phyloP scores from a whole-genome alignment of 148 eudicot genomes.

The Rhododendron ovatum region DNA sequence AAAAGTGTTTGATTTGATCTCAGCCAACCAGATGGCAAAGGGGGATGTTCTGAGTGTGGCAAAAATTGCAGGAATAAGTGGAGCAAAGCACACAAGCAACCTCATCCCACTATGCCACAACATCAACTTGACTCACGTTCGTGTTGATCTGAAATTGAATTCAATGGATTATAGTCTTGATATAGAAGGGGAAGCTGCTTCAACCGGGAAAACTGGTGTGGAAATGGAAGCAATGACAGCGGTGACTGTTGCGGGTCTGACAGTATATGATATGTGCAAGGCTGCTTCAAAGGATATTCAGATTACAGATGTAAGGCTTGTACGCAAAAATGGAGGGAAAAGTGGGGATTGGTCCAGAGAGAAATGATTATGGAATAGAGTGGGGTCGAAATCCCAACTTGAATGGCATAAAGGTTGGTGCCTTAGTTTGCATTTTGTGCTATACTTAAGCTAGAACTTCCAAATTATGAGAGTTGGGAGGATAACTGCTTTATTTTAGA shows the following conservation, averaged over 20 bases:
- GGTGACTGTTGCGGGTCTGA: constrained; percentile 75
- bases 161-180: constrained; percentile 51
- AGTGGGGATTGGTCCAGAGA: constrained; percentile 92
- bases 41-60: constrained; percentile 91
- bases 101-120: constrained; percentile 93
- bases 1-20: constrained; percentile 72
- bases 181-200: constrained; percentile 73
- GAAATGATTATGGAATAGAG: constrained; percentile 20
- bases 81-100: constrained; percentile 82
- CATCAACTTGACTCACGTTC: constrained; percentile 62
- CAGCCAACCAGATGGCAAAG: constrained; percentile 75
- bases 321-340: constrained; percentile 56
- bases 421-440: background rate
- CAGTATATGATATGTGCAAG: constrained; percentile 97
- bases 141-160: constrained; percentile 59
- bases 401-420: background rate
- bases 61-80: constrained; percentile 74
- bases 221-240: constrained; percentile 99
- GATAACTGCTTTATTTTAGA: background rate
- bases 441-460: background rate
- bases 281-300: constrained; percentile 82
- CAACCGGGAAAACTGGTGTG: constrained; percentile 88
- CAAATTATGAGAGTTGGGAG: background rate
- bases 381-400: background rate
- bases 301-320: constrained; percentile 65